Base-by-base conservation (phyloP, 306 rosid species). In the Prunus padus region DNA sequence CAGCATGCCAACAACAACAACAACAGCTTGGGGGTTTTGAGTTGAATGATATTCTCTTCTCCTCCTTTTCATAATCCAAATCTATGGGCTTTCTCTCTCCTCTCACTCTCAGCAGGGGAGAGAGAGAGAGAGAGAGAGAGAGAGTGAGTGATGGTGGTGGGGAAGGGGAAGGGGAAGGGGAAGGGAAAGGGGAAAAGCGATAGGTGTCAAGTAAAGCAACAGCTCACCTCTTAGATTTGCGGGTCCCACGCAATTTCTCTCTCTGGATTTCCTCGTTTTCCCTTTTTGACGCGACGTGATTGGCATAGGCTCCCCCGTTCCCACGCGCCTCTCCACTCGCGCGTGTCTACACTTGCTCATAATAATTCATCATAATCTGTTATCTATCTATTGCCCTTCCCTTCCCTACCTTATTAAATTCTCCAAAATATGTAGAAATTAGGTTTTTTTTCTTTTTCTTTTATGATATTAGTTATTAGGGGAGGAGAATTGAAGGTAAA, bases 141-240 rank as follows among this genome's bases (percentile, higher is more conserved):
- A n/a, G 73, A 54, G 37, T 4, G 74, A 60, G 66, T 23, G 33
- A 25, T 20, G 19, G 7, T 12, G 49, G 2, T 37, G 42, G 42
- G 42, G 42, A 7, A 6, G 42, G 42, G 9, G 9, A 1, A 30
- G 37, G 37, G 37, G 37, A 33, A 33, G 55, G 7, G 18, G 23
- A 46, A 46, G 47, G 30, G 30, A 26, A 22, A 65, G 57, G 11
- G 68, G 46, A 62, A 75, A 82, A 69, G 81, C 19, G 70, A 71
- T 52, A 76, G 84, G 82, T 75, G 94, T 80, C 73, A 56, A 72
- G 20, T 28, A 89, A 80, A 88, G 90, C 77, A 85, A 90, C 88
- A 84, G 88, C 79, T 86, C 83, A 87, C 77, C 57, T 64, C 79
- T 52, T 87, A 87, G 97, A 93, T 93, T 89, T 88, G 88, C 2